phyloP scores from a whole-genome alignment of 768 basidiomycete species.

The Mycena capillaripes region DNA sequence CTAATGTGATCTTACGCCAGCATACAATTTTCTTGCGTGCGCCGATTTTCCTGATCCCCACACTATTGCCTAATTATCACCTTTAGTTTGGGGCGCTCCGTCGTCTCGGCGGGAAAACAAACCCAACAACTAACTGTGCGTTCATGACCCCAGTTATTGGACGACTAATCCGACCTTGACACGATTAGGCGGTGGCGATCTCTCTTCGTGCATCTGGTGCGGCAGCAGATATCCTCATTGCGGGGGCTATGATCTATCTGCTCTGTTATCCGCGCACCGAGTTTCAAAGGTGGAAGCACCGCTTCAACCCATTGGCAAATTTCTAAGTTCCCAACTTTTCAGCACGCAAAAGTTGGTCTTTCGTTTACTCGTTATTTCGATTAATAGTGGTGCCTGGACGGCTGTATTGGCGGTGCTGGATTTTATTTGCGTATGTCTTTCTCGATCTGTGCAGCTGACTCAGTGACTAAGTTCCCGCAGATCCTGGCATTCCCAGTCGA shows the following conservation, averaged over 20 bases:
- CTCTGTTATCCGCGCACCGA: neutral
- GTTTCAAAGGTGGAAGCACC: neutral
- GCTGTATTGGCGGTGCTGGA: constrained; percentile 30
- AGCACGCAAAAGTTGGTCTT: constrained; percentile 23
- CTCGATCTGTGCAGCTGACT: neutral
- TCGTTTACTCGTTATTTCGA: constrained; percentile 24
- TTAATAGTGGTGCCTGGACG: constrained; percentile 37
- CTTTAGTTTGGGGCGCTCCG: neutral
- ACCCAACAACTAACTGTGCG: constrained; percentile 9
- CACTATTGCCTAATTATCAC: neutral
- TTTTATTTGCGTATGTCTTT: constrained; percentile 19
- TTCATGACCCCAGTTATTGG: neutral
- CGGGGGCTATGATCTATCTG: constrained; percentile 2
- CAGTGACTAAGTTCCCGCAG: neutral
- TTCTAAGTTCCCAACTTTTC: too few species aligned
- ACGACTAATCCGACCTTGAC: neutral
- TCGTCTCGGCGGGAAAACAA: constrained; percentile 20
- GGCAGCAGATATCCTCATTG: constrained; percentile 5
- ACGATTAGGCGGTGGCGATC: constrained; percentile 8
- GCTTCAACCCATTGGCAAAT: neutral
- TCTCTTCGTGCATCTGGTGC: constrained; percentile 14
- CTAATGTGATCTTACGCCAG: neutral
- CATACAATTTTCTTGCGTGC: constrained; percentile 20
- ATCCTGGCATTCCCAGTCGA: constrained; percentile 21
- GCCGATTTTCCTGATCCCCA: neutral